A percentile compares a stretch with the other conserved stretches of the same genome.
Evolutionary conservation across 1,139 yeast species (phyloP).

Genomic region (Candida freyschussii): DNA sequence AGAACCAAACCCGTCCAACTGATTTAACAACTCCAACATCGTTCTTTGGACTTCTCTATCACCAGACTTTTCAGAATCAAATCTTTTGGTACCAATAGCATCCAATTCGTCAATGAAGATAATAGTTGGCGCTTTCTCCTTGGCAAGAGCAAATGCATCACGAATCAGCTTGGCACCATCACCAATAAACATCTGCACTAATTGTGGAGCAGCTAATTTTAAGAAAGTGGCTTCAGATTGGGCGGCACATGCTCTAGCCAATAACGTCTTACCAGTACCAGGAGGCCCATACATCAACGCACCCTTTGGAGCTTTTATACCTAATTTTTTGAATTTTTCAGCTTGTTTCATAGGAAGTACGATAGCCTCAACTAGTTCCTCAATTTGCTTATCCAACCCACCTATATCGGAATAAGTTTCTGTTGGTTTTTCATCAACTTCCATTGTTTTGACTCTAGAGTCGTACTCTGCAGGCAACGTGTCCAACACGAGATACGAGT

Average conservation of each 20-base stretch:
- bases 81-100: conserved; percentile 98
- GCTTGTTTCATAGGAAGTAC: conserved; percentile 98
- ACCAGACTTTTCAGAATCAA: conserved; percentile 95
- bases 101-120: conserved; percentile 35
- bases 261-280: conserved; percentile 95
- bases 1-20: conserved; percentile 96
- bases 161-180: conserved; percentile 98
- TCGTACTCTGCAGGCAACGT: conserved; percentile 97
- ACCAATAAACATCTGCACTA: conserved; percentile 98
- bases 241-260: conserved; percentile 99
- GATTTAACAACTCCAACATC: conserved; percentile 94
- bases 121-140: conserved; percentile 97
- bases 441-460: conserved; percentile 98
- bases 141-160: conserved; percentile 97
- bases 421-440: conserved; percentile 96
- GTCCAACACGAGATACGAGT: conserved; percentile 87
- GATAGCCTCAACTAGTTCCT: conserved; percentile 95
- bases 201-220: conserved; percentile 96
- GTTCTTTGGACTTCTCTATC: conserved; percentile 99
- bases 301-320: conserved; percentile 97
- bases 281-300: conserved; percentile 99
- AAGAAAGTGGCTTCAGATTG: conserved; percentile 97
- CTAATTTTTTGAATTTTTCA: conserved; percentile 87
- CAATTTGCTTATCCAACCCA: conserved; percentile 96
- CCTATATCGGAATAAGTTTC: conserved; percentile 97